Evolutionary conservation across 176 grass and related monocot genomes (phyloP), one percentile per base, ranked within the genome.

Genomic region (Aegilops umbellulata): DNA sequence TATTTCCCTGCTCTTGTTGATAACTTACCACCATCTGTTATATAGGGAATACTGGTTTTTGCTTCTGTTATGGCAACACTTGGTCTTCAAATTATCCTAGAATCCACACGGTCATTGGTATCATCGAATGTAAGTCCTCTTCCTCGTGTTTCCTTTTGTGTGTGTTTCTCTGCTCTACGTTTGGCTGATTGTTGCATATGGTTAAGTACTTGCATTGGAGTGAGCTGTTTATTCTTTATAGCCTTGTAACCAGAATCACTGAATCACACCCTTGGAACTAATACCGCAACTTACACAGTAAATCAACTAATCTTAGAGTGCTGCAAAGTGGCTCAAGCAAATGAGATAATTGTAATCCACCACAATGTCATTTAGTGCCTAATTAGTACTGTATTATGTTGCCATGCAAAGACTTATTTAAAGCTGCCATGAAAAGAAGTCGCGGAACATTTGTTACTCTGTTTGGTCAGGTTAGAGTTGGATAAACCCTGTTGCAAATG

Each of bases 51-150:
- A 68, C 87, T 93, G 46, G 87, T 97, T 90, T 95, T 95, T 74
- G 89, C 95, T 73, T 94, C 95, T 88, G 90, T 93, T 80, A 91
- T 95, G 93, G 95, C 92, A 84, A 90, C 83, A 17, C 82, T 97
- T 36, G 93, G 93, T 78, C 90, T 97, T 66, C 88, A 94, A 82
- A 93, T 97, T 80, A 94, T 97, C 9, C 67, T 92, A 85, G 88
- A 97, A 75, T 94, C 90, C 39, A 62, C 20, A 8, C 70, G 87
- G 44, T 92, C 88, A 78, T 82, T 95, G 78, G 12, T 77, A 25
- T 82, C 70, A 70, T 82, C 70, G 7, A 53, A 70, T 76, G 63
- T 86, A 86, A 90, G 78, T 64, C 9, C 19, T 72, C 19, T 64
- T 55, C 7, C 4, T 72, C 17, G 8, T 17, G 17, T 24, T 65